phyloP scores from a whole-genome alignment of 768 basidiomycete species.

The Lactarius tabidus region DNA sequence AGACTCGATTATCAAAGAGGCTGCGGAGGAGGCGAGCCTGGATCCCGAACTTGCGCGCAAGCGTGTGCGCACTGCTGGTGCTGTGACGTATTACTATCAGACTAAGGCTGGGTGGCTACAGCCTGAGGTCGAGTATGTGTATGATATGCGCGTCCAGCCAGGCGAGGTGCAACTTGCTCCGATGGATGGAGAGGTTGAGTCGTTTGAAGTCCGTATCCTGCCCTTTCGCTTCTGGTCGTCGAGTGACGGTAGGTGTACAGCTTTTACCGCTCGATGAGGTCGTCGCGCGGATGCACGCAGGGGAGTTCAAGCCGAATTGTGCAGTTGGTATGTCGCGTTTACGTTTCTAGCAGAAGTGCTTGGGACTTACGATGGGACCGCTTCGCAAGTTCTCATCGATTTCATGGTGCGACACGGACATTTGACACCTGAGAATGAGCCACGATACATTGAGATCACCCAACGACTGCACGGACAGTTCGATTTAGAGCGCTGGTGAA shows the following conservation, averaged over 20 bases:
- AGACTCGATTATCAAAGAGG: conserved; percentile 83
- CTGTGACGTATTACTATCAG: conserved; percentile 77
- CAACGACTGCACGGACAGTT: conserved; percentile 72
- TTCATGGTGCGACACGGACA: conserved; percentile 84
- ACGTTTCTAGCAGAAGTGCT: not conserved
- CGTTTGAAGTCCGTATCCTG: conserved; percentile 63
- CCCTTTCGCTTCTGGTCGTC: not conserved
- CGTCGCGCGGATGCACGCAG: conserved; percentile 56
- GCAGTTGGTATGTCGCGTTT: conserved; percentile 57
- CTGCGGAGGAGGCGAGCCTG: conserved; percentile 89
- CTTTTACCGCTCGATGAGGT: conserved; percentile 63
- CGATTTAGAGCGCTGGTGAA: conserved; percentile 50
- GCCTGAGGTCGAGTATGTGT: conserved; percentile 85
- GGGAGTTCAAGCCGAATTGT: conserved; percentile 91
- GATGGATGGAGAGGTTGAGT: conserved; percentile 90
- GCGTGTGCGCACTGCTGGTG: conserved; percentile 58
- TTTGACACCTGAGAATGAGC: conserved; percentile 85
- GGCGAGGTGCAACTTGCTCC: conserved; percentile 61
- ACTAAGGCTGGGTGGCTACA: conserved; percentile 75
- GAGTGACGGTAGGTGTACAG: conserved; percentile 35
- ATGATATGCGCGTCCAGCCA: conserved; percentile 71
- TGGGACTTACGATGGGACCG: not conserved
- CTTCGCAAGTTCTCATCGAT: conserved; percentile 69
- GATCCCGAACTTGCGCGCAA: conserved; percentile 57
- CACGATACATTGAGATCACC: conserved; percentile 71